Base-by-base conservation (phyloP, 352 stramenopile genomes). In the Phytophthora rubi region DNA sequence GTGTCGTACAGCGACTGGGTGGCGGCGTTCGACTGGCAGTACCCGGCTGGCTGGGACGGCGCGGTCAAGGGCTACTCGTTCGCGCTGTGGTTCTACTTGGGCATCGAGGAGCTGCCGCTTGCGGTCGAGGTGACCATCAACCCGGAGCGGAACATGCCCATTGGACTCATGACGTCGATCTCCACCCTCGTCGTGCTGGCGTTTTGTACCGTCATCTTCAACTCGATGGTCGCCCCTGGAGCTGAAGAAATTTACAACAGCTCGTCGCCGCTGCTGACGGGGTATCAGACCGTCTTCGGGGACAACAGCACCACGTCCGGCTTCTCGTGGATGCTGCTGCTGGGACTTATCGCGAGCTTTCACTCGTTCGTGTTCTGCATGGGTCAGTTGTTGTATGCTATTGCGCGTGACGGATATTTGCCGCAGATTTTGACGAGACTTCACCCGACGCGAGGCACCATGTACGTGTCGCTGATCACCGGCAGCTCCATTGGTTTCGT, bases 301-400 rank as follows among this genome's bases (percentile, higher is more conserved):
- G 82, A 90, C 62, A 92, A 89, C 70, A 81, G 68, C 54, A 85
- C 76, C 3, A 91, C 83, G 10, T 85, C 82, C 23, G 84, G 70
- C 9, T 92, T 92, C 49, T 88, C 84, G 51, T 92, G 84, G 84
- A 65, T 92, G 47, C 70, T 92, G 21, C 80, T 90, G 37, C 56
- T 92, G 2, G 84, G 84, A 0, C 74, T 90, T 7, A 81, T 92
- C 62, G 74, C 76, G 18, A 88, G 79, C 65, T 92, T 92, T 64
- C 82, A 90, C 75, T 92, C 82, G 63, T 92, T 92, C 62, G 82
- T 92, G n/a, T 92, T 86, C 58, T 92, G 84, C 71, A 92, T 92
- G 83, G 83, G 83, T 26, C 80, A 85, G 23, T 49, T 91, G 47
- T 62, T 91, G 26, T 88, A 79, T 53, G 84, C 84, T 13, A 92